These are phyloP conservation scores for Rhodotorula babjevae DNA, from an alignment of 768 basidiomycete genomes.

Conservation along the genomic window DNA sequence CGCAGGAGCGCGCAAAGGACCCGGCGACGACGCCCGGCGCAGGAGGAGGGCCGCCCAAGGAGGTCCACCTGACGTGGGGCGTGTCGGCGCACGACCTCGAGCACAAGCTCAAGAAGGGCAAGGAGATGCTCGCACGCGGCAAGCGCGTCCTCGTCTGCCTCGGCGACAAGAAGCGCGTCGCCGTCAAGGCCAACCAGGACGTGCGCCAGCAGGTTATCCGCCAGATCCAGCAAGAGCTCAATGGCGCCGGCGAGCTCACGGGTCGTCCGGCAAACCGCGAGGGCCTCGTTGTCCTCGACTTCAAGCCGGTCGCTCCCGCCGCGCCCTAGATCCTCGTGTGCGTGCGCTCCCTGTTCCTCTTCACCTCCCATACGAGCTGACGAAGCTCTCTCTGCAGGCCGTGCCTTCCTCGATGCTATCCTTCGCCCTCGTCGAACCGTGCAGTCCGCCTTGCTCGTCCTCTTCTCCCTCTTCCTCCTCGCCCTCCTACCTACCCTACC, in stretches of 20 bases:
- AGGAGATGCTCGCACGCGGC: slow-evolving; percentile 60
- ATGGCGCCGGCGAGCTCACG: slow-evolving; percentile 49
- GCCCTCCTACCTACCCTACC: too few species aligned
- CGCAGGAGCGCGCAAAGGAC: slow-evolving; percentile 45
- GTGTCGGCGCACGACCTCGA: slow-evolving; percentile 58
- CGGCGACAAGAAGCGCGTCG: slow-evolving; percentile 53
- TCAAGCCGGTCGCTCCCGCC: neutral
- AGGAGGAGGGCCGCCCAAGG: slow-evolving; percentile 51
- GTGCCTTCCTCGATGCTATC: too few species aligned
- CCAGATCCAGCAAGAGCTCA: slow-evolving; percentile 47
- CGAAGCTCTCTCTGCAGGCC: too few species aligned
- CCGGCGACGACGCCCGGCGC: slow-evolving; percentile 33
- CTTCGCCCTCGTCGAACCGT: too few species aligned
- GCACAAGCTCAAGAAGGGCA: slow-evolving; percentile 62
- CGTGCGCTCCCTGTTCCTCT: neutral
- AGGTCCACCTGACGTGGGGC: slow-evolving; percentile 69
- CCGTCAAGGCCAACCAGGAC: slow-evolving; percentile 34
- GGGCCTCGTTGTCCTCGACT: slow-evolving; percentile 22
- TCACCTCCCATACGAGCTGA: too few species aligned
- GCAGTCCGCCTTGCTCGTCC: too few species aligned
- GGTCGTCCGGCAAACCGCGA: slow-evolving; percentile 11
- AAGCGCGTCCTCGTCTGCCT: slow-evolving; percentile 58
- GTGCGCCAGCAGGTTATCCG: slow-evolving; percentile 50
- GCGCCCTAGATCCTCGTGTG: neutral
- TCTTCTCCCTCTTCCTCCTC: too few species aligned